Evolutionary conservation across 1,139 yeast genomes (phyloP).

Genomic region (Pneumocystis wakefieldiae): DNA sequence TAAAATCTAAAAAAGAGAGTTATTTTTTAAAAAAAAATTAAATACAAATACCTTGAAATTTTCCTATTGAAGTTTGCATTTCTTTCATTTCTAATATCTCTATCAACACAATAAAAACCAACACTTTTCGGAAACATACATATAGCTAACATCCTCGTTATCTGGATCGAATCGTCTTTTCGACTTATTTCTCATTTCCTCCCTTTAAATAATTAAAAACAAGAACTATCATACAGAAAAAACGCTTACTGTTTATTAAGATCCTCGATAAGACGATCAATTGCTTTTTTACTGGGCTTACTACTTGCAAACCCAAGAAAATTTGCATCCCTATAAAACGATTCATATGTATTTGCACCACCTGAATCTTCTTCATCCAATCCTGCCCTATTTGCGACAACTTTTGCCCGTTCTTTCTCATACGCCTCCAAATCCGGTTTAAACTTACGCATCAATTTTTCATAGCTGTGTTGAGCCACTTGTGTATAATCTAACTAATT

Average conservation of each 20-base stretch:
- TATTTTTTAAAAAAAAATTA: conserved; percentile 13
- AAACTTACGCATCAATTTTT: conserved; percentile 31
- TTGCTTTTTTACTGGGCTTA: conserved; percentile 28
- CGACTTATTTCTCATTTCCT: conserved; percentile 26
- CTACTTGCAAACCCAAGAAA: conserved; percentile 18
- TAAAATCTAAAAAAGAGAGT: background rate
- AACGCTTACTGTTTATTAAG: conserved; percentile 27
- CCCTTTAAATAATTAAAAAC: conserved; percentile 15
- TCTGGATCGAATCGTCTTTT: conserved; percentile 22
- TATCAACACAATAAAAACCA: background rate
- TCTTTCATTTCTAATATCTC: conserved; percentile 39
- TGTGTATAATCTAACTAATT: conserved; percentile 13
- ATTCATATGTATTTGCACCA: background rate
- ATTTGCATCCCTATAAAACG: conserved; percentile 10
- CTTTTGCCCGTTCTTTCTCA: conserved; percentile 22
- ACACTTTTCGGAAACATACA: conserved; percentile 18
- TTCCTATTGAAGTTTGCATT: conserved; percentile 68
- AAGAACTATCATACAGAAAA: background rate
- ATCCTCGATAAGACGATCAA: conserved; percentile 29
- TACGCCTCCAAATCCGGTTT: conserved; percentile 34
- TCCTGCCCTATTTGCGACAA: conserved; percentile 12
- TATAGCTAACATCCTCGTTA: conserved; percentile 28
- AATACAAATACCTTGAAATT: conserved; percentile 43
- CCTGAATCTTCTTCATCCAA: conserved; percentile 13
- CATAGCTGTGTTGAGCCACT: conserved; percentile 24